phyloP scores from a whole-genome alignment of 2,329 filamentous ascomycete species.

The Leptographium lundbergii region DNA sequence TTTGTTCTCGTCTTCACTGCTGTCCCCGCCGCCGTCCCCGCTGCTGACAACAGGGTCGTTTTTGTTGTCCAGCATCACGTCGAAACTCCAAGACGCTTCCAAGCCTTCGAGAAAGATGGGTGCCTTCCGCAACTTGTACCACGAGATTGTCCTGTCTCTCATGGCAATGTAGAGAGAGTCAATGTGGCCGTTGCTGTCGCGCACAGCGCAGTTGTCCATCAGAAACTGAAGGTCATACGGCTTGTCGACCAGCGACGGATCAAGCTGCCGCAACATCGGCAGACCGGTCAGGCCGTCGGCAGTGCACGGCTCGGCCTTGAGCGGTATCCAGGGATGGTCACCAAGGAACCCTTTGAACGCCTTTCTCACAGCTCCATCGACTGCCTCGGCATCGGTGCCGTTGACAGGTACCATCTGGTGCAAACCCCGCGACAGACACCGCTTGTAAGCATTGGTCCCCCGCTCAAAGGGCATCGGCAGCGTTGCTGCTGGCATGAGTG shows the following conservation, averaged over 20 bases:
- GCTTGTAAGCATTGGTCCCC: slow-evolving; percentile 47
- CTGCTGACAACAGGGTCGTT: slow-evolving; percentile 18
- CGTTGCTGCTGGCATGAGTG: slow-evolving; percentile 39
- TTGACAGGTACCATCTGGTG: slow-evolving; percentile 44
- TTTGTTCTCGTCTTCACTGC: slow-evolving; percentile 10
- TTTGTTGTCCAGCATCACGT: slow-evolving; percentile 34
- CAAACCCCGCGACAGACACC: slow-evolving; percentile 46
- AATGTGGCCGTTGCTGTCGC: slow-evolving; percentile 39
- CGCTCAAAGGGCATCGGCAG: slow-evolving; percentile 49
- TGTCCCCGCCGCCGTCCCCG: slow-evolving; percentile 14
- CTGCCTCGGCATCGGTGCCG: slow-evolving; percentile 35
- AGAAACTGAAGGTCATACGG: slow-evolving; percentile 40
- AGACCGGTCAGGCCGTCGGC: slow-evolving; percentile 40
- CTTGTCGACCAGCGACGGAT: slow-evolving; percentile 25
- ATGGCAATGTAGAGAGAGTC: slow-evolving; percentile 49
- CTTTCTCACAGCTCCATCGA: slow-evolving; percentile 32
- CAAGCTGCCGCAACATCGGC: slow-evolving; percentile 45
- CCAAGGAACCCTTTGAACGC: slow-evolving; percentile 37
- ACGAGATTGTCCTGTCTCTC: slow-evolving; percentile 40
- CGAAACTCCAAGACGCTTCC: slow-evolving; percentile 41
- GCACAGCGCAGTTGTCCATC: slow-evolving; percentile 40
- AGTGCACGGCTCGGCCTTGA: slow-evolving; percentile 47
- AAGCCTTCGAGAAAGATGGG: slow-evolving; percentile 38
- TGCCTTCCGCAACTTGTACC: slow-evolving; percentile 36
- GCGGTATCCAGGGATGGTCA: slow-evolving; percentile 40